Percentiles rank a stretch among this genome's conserved stretches.
Evolutionary conservation across 306 rosid genomes (phyloP).

Genomic region (Dalbergia cochinchinensis): DNA sequence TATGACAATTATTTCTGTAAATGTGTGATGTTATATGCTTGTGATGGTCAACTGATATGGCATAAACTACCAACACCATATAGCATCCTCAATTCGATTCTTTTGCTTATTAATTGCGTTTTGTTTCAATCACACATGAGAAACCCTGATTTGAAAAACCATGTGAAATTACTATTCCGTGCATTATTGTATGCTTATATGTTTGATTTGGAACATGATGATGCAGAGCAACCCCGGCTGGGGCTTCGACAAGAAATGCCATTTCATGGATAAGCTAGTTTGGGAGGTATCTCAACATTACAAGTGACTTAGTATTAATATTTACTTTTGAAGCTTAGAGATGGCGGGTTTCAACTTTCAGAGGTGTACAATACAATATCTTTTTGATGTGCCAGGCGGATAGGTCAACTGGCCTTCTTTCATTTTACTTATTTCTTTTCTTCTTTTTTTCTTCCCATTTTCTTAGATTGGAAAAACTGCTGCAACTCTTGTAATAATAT

Average conservation of each 20-base stretch:
- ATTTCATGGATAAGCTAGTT: slow-evolving; percentile 88
- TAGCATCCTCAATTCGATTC: neutral
- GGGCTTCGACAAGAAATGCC: slow-evolving; percentile 91
- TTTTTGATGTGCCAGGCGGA: slow-evolving; percentile 1
- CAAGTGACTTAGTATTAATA: slow-evolving; percentile 47
- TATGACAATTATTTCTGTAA: slow-evolving; percentile 14
- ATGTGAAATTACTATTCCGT: neutral
- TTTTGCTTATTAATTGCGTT: slow-evolving; percentile 5
- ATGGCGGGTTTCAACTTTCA: slow-evolving; percentile 13
- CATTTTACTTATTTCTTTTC: neutral
- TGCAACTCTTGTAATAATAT: slow-evolving; percentile 38
- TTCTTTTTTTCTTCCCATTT: too few relatives aligned
- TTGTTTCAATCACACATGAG: slow-evolving; percentile 11
- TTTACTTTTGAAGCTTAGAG: slow-evolving; percentile 30
- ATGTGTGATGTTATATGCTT: slow-evolving; percentile 3
- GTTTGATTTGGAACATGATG: slow-evolving; percentile 46
- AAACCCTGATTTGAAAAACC: slow-evolving; percentile 3
- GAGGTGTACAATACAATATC: neutral
- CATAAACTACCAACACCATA: slow-evolving; percentile 2
- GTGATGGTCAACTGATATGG: slow-evolving; percentile 15
- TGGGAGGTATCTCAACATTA: slow-evolving; percentile 70
- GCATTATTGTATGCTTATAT: slow-evolving; percentile 24
- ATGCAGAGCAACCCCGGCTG: slow-evolving; percentile 95
- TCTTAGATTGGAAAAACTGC: neutral
- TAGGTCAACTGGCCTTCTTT: slow-evolving; percentile 15